Conservation (phyloP, 257 asterid species). For the Echites panduratus region DNA sequence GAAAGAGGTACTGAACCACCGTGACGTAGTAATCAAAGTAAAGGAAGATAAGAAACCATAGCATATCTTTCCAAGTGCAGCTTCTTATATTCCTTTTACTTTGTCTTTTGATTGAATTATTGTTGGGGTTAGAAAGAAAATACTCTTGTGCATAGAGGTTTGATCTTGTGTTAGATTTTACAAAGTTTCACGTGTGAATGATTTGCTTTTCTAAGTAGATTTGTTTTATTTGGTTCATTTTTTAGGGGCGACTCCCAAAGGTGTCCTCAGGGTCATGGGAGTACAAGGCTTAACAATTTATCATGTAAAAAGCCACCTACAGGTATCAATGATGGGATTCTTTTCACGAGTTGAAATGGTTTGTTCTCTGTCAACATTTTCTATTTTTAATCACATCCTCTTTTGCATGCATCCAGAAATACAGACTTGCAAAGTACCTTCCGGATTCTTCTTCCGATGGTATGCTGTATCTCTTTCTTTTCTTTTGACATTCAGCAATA, state of each 20-base stretch:
- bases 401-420: slow-evolving; percentile 54
- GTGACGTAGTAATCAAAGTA: not conserved
- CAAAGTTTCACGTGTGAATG: not conserved
- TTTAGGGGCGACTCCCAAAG: slow-evolving; percentile 98
- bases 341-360: slow-evolving; percentile 1
- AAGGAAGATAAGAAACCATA: not conserved
- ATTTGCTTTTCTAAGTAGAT: not conserved
- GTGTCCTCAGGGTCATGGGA: slow-evolving; percentile 98
- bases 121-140: not conserved
- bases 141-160: not conserved
- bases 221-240: slow-evolving; percentile 17
- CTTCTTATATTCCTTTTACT: not conserved
- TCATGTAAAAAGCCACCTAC: slow-evolving; percentile 98
- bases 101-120: not conserved
- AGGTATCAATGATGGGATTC: slow-evolving; percentile 40
- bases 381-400: slow-evolving; percentile 16
- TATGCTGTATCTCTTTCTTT: slow-evolving; percentile 28
- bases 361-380: slow-evolving; percentile 9
- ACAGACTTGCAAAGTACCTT: slow-evolving; percentile 97
- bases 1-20: not conserved
- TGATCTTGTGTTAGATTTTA: not conserved
- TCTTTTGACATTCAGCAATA: not conserved
- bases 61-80: not conserved
- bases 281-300: slow-evolving; percentile 94
- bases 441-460: slow-evolving; percentile 97